Percentiles rank a stretch among this genome's conserved stretches.
phyloP scores from a whole-genome alignment of 257 asterid genomes.

The Ehretia macrophylla region DNA sequence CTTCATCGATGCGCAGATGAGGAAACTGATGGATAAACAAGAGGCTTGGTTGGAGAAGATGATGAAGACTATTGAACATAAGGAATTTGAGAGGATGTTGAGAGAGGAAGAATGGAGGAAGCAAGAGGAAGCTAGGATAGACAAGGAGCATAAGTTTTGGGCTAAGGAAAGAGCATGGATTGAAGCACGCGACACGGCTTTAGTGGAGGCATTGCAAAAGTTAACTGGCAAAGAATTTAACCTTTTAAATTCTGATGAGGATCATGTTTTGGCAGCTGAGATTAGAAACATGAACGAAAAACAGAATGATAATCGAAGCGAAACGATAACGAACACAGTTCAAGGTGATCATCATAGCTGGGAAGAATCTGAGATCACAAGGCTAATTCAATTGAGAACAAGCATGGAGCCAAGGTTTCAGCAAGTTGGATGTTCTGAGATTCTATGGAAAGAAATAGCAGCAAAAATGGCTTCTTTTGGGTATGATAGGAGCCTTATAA shows the following conservation, averaged over 20 bases:
- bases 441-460: conserved; percentile 71
- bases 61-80: conserved; percentile 69
- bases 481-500: conserved; percentile 37
- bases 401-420: conserved; percentile 48
- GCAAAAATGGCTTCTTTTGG: conserved; percentile 62
- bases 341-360: conserved; percentile 29
- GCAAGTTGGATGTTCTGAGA: conserved; percentile 26
- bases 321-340: conserved; percentile 21
- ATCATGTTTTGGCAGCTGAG: conserved; percentile 17
- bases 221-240: conserved; percentile 34
- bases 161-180: conserved; percentile 87
- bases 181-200: conserved; percentile 63
- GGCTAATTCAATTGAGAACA: conserved; percentile 48
- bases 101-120: conserved; percentile 87
- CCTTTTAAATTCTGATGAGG: conserved; percentile 6
- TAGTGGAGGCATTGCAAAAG: conserved; percentile 59
- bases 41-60: conserved; percentile 85
- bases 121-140: conserved; percentile 62
- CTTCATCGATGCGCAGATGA: conserved; percentile 69
- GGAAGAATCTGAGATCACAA: conserved; percentile 53
- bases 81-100: conserved; percentile 63
- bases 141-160: conserved; percentile 76
- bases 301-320: conserved; percentile 28
- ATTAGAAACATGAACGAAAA: conserved; percentile 18
- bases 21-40: conserved; percentile 72